Conservation (phyloP, 2,329 filamentous ascomycete genomes). For the Aspergillus pseudoglaucus region DNA sequence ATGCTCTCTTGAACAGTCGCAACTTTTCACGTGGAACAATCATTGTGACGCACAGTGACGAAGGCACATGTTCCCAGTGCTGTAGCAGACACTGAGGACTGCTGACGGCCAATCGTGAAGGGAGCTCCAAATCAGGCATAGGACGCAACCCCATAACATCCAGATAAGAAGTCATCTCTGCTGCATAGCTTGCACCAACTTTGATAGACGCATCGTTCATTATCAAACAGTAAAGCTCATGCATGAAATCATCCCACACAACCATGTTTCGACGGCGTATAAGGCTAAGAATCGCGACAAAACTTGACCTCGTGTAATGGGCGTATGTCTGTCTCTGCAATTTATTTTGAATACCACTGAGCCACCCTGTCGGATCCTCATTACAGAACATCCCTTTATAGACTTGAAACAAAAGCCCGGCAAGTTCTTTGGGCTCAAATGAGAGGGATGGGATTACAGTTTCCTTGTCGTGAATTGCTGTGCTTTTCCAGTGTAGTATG, state of each 20-base stretch:
- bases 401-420: too few relatives aligned
- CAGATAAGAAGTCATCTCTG: background rate
- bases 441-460: background rate
- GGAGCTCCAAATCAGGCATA: background rate
- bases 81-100: background rate
- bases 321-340: conserved; percentile 3
- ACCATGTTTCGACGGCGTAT: background rate
- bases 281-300: background rate
- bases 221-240: background rate
- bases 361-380: background rate
- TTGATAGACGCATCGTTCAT: background rate
- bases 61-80: background rate
- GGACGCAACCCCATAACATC: background rate
- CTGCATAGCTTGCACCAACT: background rate
- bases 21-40: background rate
- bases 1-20: background rate
- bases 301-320: background rate
- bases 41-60: background rate
- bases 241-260: background rate
- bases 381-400: too few relatives aligned
- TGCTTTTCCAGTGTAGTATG: background rate
- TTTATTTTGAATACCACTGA: background rate
- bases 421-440: background rate
- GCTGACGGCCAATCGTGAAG: background rate
- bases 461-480: background rate